A percentile compares a stretch with the other conserved stretches of the same genome.
These are phyloP conservation scores for Malus sieversii DNA, from an alignment of 306 rosid species.

Conservation along the genomic window DNA sequence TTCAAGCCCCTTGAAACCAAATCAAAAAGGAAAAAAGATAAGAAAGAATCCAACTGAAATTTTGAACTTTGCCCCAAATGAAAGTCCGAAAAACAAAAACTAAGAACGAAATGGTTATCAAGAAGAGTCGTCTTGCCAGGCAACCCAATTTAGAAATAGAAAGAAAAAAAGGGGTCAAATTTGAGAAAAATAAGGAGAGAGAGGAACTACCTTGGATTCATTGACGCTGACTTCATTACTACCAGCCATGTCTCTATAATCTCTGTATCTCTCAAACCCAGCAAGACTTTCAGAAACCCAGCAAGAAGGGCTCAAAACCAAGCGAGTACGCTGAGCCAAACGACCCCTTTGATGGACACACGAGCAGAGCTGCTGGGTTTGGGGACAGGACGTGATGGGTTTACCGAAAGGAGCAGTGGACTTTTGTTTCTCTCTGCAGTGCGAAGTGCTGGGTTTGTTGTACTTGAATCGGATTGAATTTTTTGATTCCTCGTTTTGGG, in stretches of 20 bases:
- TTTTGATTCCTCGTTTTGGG: constrained; percentile 46
- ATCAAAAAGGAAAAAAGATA: neutral
- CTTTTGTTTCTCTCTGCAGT: neutral
- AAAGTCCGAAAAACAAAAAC: neutral
- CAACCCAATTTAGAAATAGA: neutral
- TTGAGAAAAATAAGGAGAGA: neutral
- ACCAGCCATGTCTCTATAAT: constrained; percentile 23
- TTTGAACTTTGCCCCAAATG: neutral
- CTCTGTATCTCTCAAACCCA: neutral
- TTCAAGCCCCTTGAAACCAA: constrained; percentile 7
- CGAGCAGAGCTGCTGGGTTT: neutral
- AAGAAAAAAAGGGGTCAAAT: neutral
- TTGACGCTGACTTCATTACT: constrained; percentile 31
- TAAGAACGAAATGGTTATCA: neutral
- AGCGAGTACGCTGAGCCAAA: constrained; percentile 24
- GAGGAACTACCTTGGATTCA: constrained; percentile 47
- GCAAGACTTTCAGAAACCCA: constrained; percentile 14
- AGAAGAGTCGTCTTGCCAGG: neutral
- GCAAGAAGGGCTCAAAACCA: constrained; percentile 21
- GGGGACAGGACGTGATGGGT: neutral
- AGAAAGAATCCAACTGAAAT: neutral
- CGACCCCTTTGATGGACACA: constrained; percentile 18
- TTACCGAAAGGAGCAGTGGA: neutral
- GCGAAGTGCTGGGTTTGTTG: neutral
- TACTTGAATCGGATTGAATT: neutral